Percentiles rank a stretch among this genome's conserved stretches.
phyloP scores from a whole-genome alignment of 2,329 filamentous ascomycete genomes.

The Aureobasidium namibiae region DNA sequence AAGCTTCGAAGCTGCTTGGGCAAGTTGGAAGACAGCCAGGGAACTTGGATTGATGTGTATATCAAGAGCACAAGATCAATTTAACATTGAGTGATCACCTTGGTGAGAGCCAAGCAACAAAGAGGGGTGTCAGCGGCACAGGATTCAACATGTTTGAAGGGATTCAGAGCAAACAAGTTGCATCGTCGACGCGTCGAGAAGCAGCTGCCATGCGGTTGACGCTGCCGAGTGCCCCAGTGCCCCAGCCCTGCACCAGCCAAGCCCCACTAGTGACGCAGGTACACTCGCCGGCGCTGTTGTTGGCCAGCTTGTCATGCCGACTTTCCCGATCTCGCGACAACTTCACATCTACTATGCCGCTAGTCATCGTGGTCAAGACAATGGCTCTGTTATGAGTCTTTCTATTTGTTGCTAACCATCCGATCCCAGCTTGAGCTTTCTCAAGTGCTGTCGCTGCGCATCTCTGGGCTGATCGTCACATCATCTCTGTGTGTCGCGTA shows the following conservation, averaged over 20 bases:
- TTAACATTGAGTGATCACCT: background rate
- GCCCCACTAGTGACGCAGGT: background rate
- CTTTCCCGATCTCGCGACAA: constrained; percentile 6
- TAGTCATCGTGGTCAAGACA: background rate
- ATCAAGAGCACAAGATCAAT: background rate
- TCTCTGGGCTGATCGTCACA: background rate
- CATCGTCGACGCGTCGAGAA: background rate
- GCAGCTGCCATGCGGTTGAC: constrained; percentile 9
- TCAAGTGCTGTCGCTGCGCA: background rate
- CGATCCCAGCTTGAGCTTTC: background rate
- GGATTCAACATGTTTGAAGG: background rate
- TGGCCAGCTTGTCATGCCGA: constrained; percentile 4
- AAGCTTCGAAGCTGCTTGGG: background rate
- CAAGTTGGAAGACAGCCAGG: background rate
- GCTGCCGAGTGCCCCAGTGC: background rate
- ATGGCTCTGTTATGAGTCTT: background rate
- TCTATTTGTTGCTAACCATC: background rate
- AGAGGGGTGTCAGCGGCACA: constrained; percentile 4
- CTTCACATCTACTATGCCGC: background rate
- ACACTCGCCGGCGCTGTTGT: background rate
- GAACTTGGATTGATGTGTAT: background rate
- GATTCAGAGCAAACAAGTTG: background rate
- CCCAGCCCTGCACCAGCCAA: background rate
- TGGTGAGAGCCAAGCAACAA: background rate
- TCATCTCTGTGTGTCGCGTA: background rate